Evolutionary conservation across 1,139 yeast genomes (phyloP).

Genomic region (Suhomyces bokatorum): DNA sequence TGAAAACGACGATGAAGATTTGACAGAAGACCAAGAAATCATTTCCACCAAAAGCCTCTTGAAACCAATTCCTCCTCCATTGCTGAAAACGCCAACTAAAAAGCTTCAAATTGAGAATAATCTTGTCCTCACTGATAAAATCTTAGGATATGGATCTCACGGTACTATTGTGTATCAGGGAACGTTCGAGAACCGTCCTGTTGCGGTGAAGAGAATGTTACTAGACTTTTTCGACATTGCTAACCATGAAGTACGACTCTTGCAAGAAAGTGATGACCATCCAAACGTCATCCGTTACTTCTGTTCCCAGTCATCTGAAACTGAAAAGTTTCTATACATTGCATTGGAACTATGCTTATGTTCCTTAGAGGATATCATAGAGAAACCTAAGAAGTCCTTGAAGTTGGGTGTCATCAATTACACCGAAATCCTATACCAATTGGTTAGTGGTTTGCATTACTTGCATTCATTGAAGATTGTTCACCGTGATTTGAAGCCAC

Average conservation of each 20-base stretch:
- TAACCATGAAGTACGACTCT: slow-evolving; percentile 82
- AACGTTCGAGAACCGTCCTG: slow-evolving; percentile 86
- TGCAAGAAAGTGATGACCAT: slow-evolving; percentile 95
- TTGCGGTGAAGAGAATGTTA: slow-evolving; percentile 93
- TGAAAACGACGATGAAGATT: slow-evolving; percentile 16
- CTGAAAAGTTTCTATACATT: slow-evolving; percentile 82
- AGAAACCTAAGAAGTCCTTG: slow-evolving; percentile 38
- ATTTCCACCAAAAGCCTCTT: slow-evolving; percentile 34
- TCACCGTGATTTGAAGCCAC: slow-evolving; percentile 95
- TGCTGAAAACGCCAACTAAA: slow-evolving; percentile 23
- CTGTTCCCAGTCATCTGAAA: slow-evolving; percentile 76
- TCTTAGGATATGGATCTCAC: slow-evolving; percentile 93
- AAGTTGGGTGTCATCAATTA: slow-evolving; percentile 27
- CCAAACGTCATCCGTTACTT: slow-evolving; percentile 92
- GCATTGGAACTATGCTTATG: slow-evolving; percentile 92
- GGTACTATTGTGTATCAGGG: slow-evolving; percentile 96
- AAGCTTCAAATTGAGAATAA: slow-evolving; percentile 52
- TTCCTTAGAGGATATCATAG: slow-evolving; percentile 82
- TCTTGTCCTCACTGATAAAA: slow-evolving; percentile 64
- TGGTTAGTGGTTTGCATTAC: slow-evolving; percentile 83
- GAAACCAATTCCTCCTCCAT: slow-evolving; percentile 21
- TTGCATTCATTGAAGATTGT: slow-evolving; percentile 89
- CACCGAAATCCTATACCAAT: slow-evolving; percentile 66
- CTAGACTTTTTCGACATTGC: slow-evolving; percentile 93
- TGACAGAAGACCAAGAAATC: slow-evolving; percentile 16